Evolutionary conservation across 2,329 filamentous ascomycete genomes (phyloP).

Genomic region (Pseudocercospora cruenta): DNA sequence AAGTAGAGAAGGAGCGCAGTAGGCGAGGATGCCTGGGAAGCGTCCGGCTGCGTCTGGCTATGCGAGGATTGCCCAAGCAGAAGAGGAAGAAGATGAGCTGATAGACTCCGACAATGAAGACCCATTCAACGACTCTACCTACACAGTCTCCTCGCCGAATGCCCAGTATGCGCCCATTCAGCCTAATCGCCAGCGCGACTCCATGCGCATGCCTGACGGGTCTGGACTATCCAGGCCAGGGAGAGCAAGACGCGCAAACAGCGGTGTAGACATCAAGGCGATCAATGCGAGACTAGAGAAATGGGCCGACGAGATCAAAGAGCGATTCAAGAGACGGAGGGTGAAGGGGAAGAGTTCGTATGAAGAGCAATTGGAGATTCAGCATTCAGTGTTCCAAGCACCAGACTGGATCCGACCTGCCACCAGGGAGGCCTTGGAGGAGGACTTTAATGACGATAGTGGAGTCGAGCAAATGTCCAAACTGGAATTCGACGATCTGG

Average conservation of each 20-base stretch:
- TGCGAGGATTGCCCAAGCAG: slow-evolving; percentile 56
- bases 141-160: slow-evolving; percentile 40
- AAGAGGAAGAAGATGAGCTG: slow-evolving; percentile 46
- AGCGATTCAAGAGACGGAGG: slow-evolving; percentile 87
- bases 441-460: slow-evolving; percentile 45
- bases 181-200: slow-evolving; percentile 42
- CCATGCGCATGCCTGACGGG: slow-evolving; percentile 47
- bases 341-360: slow-evolving; percentile 74
- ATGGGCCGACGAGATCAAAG: slow-evolving; percentile 97
- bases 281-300: slow-evolving; percentile 94
- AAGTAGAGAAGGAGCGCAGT: neutral
- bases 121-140: slow-evolving; percentile 30
- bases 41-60: slow-evolving; percentile 54
- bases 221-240: slow-evolving; percentile 40
- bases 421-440: slow-evolving; percentile 72
- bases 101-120: slow-evolving; percentile 46
- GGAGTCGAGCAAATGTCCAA: slow-evolving; percentile 67
- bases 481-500: slow-evolving; percentile 80
- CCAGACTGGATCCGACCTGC: slow-evolving; percentile 84
- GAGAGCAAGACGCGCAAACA: slow-evolving; percentile 69
- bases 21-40: slow-evolving; percentile 34
- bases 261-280: slow-evolving; percentile 94
- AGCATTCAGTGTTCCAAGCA: slow-evolving; percentile 94
- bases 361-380: slow-evolving; percentile 89
- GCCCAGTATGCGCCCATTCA: slow-evolving; percentile 53